A percentile compares a stretch with the other conserved stretches of the same genome.
These are phyloP conservation scores for Termitomyces sp. DNA, from an alignment of 1,284 basidiomycete species.

Conservation along the genomic window DNA sequence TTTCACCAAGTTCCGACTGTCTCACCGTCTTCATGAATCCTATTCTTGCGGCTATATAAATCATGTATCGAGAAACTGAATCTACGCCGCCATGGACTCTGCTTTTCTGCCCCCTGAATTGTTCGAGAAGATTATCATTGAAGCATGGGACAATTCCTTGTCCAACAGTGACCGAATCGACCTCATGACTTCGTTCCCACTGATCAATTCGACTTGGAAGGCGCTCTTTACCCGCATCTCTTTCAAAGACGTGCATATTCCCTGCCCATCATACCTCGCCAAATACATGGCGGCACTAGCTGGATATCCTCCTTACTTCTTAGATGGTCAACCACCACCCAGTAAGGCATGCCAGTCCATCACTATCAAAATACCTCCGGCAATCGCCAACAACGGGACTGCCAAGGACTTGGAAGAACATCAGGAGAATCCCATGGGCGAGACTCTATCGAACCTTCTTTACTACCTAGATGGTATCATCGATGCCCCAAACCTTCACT, in stretches of 20 bases:
- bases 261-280: constrained; percentile 20
- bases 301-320: constrained; percentile 12
- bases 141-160: constrained; percentile 23
- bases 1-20: constrained; percentile 1
- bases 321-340: constrained; percentile 1
- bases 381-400: neutral
- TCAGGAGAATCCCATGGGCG: constrained; percentile 11
- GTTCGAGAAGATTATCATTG: constrained; percentile 20
- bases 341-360: constrained; percentile 19
- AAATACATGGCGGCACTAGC: constrained; percentile 22
- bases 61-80: neutral
- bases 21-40: neutral
- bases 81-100: neutral
- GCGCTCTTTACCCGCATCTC: constrained; percentile 20
- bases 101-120: constrained; percentile 23
- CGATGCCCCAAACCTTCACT: constrained; percentile 10
- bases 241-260: constrained; percentile 25
- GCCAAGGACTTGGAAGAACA: neutral
- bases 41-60: neutral
- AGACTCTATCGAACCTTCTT: constrained; percentile 10
- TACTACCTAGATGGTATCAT: constrained; percentile 6
- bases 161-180: constrained; percentile 21
- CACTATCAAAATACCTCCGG: constrained; percentile 17
- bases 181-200: constrained; percentile 24
- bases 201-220: constrained; percentile 23